Conservation (phyloP, 228 moss, liverwort and hornwort genomes). For the Sphagnum magellanicum region DNA sequence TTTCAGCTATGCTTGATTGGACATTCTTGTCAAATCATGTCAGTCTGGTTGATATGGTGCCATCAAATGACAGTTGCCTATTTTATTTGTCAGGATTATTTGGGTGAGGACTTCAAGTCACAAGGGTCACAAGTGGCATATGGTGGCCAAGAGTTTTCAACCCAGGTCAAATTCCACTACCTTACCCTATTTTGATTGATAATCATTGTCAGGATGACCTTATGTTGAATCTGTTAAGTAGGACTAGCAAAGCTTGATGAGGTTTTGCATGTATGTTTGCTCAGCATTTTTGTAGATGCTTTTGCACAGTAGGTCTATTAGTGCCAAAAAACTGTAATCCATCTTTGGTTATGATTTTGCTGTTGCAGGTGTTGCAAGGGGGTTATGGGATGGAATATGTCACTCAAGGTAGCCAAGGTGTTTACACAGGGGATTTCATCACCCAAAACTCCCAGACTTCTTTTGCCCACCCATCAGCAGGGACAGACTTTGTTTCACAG, state of each 20-base stretch:
- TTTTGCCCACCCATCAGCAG: constrained; percentile 59
- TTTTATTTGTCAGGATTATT: constrained; percentile 51
- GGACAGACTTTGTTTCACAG: constrained; percentile 82
- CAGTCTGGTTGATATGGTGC: too few species aligned
- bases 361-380: constrained; percentile 44
- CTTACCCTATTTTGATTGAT: too few species aligned
- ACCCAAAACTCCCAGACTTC: constrained; percentile 81
- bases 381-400: constrained; percentile 83
- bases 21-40: too few species aligned
- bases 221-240: too few species aligned
- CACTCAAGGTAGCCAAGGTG: constrained; percentile 73
- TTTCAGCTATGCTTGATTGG: too few species aligned
- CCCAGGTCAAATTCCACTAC: constrained; percentile 32
- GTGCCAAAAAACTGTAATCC: too few species aligned
- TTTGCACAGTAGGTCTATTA: too few species aligned
- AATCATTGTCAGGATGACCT: too few species aligned
- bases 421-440: constrained; percentile 72
- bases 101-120: constrained; percentile 96
- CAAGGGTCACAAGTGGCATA: constrained; percentile 97
- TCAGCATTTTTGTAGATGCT: too few species aligned
- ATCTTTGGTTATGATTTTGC: background rate
- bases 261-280: too few species aligned
- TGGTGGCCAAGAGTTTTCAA: constrained; percentile 75
- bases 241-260: too few species aligned
- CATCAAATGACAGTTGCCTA: background rate